phyloP scores from a whole-genome alignment of 2,329 filamentous ascomycete species.

The Truncatella angustata region DNA sequence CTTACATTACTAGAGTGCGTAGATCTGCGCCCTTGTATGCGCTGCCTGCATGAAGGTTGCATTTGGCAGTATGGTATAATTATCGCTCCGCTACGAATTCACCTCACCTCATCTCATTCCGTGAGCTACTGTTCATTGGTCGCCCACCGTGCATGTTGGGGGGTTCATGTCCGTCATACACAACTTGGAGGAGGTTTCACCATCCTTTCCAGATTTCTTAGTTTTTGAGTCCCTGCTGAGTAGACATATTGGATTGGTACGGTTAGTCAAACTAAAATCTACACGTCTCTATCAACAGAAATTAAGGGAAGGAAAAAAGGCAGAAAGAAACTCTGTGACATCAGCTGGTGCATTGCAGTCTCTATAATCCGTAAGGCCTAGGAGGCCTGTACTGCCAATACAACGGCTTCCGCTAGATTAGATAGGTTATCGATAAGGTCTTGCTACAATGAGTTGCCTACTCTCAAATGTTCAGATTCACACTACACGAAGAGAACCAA shows the following conservation, averaged over 20 bases:
- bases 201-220: too few species aligned
- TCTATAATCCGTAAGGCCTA: too few species aligned
- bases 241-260: background rate
- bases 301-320: too few species aligned
- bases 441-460: background rate
- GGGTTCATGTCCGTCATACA: background rate
- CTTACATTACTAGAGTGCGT: background rate
- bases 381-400: too few species aligned
- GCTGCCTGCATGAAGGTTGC: background rate
- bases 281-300: too few species aligned
- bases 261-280: too few species aligned
- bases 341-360: too few species aligned
- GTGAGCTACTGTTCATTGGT: background rate
- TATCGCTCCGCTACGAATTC: slow-evolving; percentile 1
- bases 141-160: slow-evolving; percentile 1
- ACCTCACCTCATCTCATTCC: slow-evolving; percentile 1
- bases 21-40: background rate
- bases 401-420: background rate
- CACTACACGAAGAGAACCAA: background rate
- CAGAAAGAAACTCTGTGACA: too few species aligned
- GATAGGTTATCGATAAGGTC: slow-evolving; percentile 2
- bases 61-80: slow-evolving; percentile 5
- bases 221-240: background rate
- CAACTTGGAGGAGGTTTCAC: too few species aligned
- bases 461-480: background rate